Base-by-base conservation (phyloP, 2,329 filamentous ascomycete genomes). In the Fusarium sp. region DNA sequence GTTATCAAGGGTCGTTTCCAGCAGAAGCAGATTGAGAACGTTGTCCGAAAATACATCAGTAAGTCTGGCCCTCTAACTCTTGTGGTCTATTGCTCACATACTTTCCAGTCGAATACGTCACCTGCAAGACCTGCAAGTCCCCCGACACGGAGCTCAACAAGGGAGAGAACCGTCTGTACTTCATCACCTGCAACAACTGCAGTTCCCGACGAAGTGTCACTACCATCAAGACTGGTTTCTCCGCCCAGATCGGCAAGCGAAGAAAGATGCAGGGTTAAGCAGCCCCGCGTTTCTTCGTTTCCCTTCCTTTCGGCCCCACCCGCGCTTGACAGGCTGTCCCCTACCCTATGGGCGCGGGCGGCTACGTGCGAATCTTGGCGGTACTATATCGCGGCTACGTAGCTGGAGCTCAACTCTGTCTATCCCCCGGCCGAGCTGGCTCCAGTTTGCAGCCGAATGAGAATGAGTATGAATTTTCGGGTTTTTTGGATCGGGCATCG, bases 1-100 rank as follows among this genome's bases (percentile, higher is more conserved):
- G 95, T 99, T 82, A 99, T 99, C 90, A 98, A 98, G 90, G 97
- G 97, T 89, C 94, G 97, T 82, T 99, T 99, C 93, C 96, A 98
- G 86, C 96, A 98, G 88, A 98, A 98, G 88, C 96, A 98, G 88
- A 95, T 98, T 82, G 97, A 99, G 88, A 98, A 97, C 85, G 95
- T 98, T 63, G 86, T 98, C 82, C 90, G 96, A 87, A 94, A 96
- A 88, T 98, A 98, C 85, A 98, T 98, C 83, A 94, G 93, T 95
- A 87, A 84, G 91, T 89, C 66, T 60, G 30, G 30, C 27, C 27
- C 7, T 30, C 27, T 8, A 30, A 30, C 27, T 30, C 27, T 30
- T 30, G 27, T 30, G 27, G 27, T 30, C 27, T 8, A 30, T 9
- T 30, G 63, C 81, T 85, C 78, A 86, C 80, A 65, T 60, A 2